Evolutionary conservation across 2,329 filamentous ascomycete species (phyloP).

Genomic region (Cyphellophora europaea): DNA sequence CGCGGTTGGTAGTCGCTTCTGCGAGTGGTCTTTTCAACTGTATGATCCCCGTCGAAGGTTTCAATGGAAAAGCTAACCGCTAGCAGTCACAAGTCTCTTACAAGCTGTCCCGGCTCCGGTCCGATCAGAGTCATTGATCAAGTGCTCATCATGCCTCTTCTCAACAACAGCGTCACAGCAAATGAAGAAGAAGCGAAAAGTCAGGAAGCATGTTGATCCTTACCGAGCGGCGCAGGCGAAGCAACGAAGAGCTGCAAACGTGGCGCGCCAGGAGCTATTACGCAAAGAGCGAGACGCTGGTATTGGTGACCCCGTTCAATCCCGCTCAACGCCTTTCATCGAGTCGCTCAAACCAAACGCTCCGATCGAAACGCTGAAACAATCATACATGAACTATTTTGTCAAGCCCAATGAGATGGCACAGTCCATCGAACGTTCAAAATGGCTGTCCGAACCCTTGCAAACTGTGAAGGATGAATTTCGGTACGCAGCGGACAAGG

Average conservation of each 20-base stretch:
- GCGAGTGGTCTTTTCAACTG: conserved; percentile 14
- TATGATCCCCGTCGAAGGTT: conserved; percentile 1
- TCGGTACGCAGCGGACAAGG: conserved; percentile 32
- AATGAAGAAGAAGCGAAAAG: conserved; percentile 15
- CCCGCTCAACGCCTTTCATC: conserved; percentile 71
- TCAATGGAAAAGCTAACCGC: conserved; percentile 4
- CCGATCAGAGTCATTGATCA: conserved; percentile 13
- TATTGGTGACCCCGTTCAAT: conserved; percentile 69
- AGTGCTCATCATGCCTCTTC: conserved; percentile 27
- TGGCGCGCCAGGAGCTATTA: conserved; percentile 64
- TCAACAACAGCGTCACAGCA: conserved; percentile 41
- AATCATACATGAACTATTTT: conserved; percentile 61
- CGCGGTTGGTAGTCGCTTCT: conserved; percentile 8
- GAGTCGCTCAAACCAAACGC: conserved; percentile 54
- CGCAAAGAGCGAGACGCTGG: conserved; percentile 53
- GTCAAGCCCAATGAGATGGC: conserved; percentile 60
- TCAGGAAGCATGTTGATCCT: conserved; percentile 46
- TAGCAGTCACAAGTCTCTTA: conserved; percentile 15
- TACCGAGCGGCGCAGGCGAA: conserved; percentile 73
- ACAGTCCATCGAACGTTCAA: conserved; percentile 56
- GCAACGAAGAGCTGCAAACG: conserved; percentile 74
- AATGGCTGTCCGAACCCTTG: conserved; percentile 45
- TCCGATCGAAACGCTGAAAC: conserved; percentile 14
- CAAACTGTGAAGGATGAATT: not conserved
- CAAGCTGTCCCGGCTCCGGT: conserved; percentile 14